Conservation (phyloP, 1,139 yeast species). For the Groenewaldozyma sp. region DNA sequence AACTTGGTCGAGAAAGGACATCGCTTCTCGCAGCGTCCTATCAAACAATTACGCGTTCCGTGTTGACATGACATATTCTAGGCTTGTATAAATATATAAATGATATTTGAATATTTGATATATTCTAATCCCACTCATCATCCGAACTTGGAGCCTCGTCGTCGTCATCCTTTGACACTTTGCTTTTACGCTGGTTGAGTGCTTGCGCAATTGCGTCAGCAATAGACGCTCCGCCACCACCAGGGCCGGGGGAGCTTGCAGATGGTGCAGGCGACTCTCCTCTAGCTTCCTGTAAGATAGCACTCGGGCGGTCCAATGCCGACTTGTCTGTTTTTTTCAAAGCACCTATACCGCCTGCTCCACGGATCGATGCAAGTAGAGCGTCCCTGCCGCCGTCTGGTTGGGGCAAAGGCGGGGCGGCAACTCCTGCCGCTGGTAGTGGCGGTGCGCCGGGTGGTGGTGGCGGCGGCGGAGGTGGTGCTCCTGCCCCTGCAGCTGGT, state of each 20-base stretch:
- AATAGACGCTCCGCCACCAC: constrained; percentile 71
- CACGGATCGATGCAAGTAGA: constrained; percentile 74
- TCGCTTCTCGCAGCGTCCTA: no score
- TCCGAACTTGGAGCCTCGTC: constrained; percentile 46
- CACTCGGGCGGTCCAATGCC: constrained; percentile 72
- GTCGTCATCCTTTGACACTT: constrained; percentile 77
- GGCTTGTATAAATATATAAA: background rate
- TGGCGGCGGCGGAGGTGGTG: constrained; percentile 25
- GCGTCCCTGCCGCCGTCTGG: constrained; percentile 68
- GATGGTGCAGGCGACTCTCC: constrained; percentile 42
- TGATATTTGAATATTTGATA: constrained; percentile 1
- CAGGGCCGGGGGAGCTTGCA: constrained; percentile 39
- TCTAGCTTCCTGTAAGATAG: constrained; percentile 56
- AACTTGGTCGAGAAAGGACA: no score
- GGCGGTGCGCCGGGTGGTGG: constrained; percentile 35
- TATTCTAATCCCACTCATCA: constrained; percentile 45
- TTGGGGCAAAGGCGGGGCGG: constrained; percentile 32
- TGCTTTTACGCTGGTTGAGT: constrained; percentile 66
- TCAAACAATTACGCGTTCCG: no score
- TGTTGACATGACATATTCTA: no score
- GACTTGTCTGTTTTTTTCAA: constrained; percentile 74
- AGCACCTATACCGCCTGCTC: constrained; percentile 62
- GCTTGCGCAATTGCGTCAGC: constrained; percentile 90
- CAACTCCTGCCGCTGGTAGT: constrained; percentile 30
- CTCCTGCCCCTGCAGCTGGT: constrained; percentile 21